Percentiles rank a stretch among this genome's conserved stretches.
phyloP scores from a whole-genome alignment of 2,329 filamentous ascomycete species.

The Colletotrichum eremochloae region DNA sequence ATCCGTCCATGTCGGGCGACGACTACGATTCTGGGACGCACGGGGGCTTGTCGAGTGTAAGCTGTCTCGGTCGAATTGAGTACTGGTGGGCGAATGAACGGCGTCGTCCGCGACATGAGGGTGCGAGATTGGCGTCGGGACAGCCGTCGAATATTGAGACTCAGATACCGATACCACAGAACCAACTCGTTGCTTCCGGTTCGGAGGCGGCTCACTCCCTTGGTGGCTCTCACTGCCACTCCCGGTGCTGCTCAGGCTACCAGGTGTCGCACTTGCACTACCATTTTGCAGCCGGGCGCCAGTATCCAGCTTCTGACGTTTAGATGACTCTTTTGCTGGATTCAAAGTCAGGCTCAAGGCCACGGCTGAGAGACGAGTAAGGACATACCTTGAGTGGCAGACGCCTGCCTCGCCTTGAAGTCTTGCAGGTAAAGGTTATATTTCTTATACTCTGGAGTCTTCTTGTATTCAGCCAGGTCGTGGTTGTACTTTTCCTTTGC shows the following conservation, averaged over 20 bases:
- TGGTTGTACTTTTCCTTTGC: constrained; percentile 83
- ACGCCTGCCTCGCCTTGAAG: constrained; percentile 80
- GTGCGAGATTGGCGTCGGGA: constrained; percentile 51
- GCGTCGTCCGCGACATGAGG: constrained; percentile 58
- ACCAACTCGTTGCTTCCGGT: constrained; percentile 61
- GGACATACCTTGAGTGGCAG: constrained; percentile 66
- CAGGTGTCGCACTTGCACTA: constrained; percentile 57
- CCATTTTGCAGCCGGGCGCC: constrained; percentile 52
- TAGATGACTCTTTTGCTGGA: constrained; percentile 63
- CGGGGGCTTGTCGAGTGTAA: constrained; percentile 39
- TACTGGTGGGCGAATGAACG: constrained; percentile 57
- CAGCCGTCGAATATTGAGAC: constrained; percentile 58
- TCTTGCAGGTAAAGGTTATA: constrained; percentile 81
- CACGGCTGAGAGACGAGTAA: not conserved
- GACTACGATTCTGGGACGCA: constrained; percentile 20
- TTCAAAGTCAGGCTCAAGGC: constrained; percentile 29
- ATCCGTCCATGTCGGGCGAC: constrained; percentile 40
- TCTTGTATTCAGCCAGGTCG: constrained; percentile 82
- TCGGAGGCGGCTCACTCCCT: constrained; percentile 63
- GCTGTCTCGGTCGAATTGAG: constrained; percentile 52
- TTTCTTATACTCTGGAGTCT: constrained; percentile 76
- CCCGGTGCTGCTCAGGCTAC: constrained; percentile 55
- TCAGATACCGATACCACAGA: constrained; percentile 63
- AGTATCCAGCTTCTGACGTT: constrained; percentile 62
- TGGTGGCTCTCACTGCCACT: constrained; percentile 63